These are phyloP conservation scores for Kodamaea sagamina DNA, from an alignment of 805 yeast species.

Conservation along the genomic window DNA sequence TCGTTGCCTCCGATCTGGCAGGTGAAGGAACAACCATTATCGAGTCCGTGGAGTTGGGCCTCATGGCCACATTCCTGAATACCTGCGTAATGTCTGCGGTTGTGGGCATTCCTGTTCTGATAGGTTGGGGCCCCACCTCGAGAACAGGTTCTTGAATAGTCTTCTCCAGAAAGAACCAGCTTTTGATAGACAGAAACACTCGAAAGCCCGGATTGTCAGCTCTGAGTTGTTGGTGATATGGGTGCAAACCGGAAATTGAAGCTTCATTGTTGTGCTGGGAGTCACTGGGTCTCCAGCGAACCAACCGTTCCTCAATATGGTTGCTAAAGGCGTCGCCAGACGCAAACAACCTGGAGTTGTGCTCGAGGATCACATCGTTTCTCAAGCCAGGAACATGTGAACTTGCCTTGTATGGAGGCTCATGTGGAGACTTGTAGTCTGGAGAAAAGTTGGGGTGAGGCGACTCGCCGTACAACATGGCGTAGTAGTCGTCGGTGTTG, in stretches of 20 bases:
- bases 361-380: slow-evolving; percentile 12
- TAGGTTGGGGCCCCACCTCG: background rate
- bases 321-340: slow-evolving; percentile 22
- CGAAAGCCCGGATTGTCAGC: background rate
- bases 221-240: slow-evolving; percentile 24
- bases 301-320: slow-evolving; percentile 33
- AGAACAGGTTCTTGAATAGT: background rate
- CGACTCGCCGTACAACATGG: slow-evolving; percentile 7
- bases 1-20: slow-evolving; percentile 3
- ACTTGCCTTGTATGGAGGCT: slow-evolving; percentile 23
- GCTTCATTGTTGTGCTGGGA: slow-evolving; percentile 35
- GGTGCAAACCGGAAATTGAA: slow-evolving; percentile 28
- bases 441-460: slow-evolving; percentile 16
- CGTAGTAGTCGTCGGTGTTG: slow-evolving; percentile 1
- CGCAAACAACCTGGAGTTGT: slow-evolving; percentile 16
- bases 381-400: slow-evolving; percentile 9
- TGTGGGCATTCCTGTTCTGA: slow-evolving; percentile 6
- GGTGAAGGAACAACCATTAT: slow-evolving; percentile 7
- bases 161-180: slow-evolving; percentile 10
- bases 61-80: slow-evolving; percentile 6
- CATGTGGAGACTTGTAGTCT: slow-evolving; percentile 20
- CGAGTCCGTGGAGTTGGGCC: slow-evolving; percentile 13
- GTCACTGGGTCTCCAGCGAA: slow-evolving; percentile 34
- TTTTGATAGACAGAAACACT: slow-evolving; percentile 4
- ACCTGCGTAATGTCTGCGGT: slow-evolving; percentile 7